Conservation (phyloP, 208 protist species). For the Crithidia fasciculata region DNA sequence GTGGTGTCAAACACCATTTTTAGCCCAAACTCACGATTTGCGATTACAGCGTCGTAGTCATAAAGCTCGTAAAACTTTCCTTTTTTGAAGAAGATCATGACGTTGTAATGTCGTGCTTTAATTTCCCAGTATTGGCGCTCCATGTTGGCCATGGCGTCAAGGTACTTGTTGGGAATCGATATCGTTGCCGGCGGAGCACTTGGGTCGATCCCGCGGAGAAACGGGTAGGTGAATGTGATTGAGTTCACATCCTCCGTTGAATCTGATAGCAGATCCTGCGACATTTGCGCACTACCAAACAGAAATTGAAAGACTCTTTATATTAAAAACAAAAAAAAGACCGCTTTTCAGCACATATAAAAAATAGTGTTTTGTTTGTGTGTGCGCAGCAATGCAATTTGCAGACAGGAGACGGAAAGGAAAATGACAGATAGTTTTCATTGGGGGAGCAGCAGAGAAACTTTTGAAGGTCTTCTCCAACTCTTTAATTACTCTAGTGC, state of each 20-base stretch:
- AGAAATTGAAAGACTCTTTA: neutral
- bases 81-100: constrained; percentile 97
- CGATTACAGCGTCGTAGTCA: constrained; percentile 93
- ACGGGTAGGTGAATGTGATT: constrained; percentile 75
- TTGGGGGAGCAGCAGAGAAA: no score
- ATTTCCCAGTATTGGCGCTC: constrained; percentile 97
- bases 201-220: constrained; percentile 74
- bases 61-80: constrained; percentile 97
- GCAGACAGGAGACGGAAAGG: neutral
- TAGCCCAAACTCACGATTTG: constrained; percentile 92
- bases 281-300: constrained; percentile 7
- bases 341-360: no score
- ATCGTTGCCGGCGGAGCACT: constrained; percentile 67
- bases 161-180: constrained; percentile 71
- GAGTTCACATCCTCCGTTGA: constrained; percentile 33
- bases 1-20: constrained; percentile 91
- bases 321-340: neutral
- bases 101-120: constrained; percentile 92
- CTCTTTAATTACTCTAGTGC: no score
- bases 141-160: constrained; percentile 90
- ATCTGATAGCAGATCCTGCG: neutral
- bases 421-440: no score
- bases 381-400: neutral
- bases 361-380: no score
- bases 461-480: no score